Conservation (phyloP, 1,284 basidiomycete species). For the Microbotryum scabiosae region DNA sequence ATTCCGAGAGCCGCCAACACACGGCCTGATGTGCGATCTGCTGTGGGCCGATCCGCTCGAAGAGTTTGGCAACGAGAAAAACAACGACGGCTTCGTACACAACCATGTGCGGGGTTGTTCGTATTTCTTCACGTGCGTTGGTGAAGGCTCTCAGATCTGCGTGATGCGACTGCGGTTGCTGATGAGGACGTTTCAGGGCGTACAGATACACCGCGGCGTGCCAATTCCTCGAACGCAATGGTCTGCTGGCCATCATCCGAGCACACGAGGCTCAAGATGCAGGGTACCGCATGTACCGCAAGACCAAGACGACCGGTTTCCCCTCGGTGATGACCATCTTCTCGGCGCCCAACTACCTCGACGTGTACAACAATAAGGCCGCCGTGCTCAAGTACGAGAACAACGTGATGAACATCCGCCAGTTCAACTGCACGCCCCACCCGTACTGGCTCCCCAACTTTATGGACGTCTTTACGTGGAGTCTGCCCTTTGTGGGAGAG, state of each 20-base stretch:
- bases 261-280: constrained; percentile 94
- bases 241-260: constrained; percentile 85
- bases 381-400: constrained; percentile 94
- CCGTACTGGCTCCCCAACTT: constrained; percentile 98
- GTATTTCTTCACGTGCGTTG: constrained; percentile 83
- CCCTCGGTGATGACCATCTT: constrained; percentile 97
- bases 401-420: constrained; percentile 88
- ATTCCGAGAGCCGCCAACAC: constrained; percentile 88
- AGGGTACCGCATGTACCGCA: constrained; percentile 95
- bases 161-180: neutral
- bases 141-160: neutral
- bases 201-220: constrained; percentile 84
- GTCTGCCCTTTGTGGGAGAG: constrained; percentile 94
- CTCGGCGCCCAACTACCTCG: constrained; percentile 89
- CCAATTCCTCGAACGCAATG: constrained; percentile 87
- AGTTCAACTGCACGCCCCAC: constrained; percentile 92
- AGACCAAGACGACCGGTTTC: constrained; percentile 81
- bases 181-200: too few species aligned
- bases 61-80: constrained; percentile 87
- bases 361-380: constrained; percentile 94
- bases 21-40: constrained; percentile 90
- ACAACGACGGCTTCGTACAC: constrained; percentile 73
- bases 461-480: constrained; percentile 99
- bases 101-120: constrained; percentile 93
- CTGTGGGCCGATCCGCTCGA: constrained; percentile 91